phyloP scores from a whole-genome alignment of 176 grass and related monocot genomes.

The Elymus sibiricus region DNA sequence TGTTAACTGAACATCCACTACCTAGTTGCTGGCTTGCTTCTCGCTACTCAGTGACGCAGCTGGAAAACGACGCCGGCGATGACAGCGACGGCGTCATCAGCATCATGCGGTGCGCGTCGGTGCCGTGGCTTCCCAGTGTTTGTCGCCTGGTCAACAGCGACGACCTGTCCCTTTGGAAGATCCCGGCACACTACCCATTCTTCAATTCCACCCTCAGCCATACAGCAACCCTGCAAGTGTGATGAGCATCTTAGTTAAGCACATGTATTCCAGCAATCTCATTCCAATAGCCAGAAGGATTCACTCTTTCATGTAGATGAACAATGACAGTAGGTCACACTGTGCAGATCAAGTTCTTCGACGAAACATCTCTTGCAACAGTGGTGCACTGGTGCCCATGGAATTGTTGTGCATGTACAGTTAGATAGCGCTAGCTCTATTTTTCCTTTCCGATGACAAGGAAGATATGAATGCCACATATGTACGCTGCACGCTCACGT shows the following conservation, averaged over 20 bases:
- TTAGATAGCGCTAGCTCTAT: background rate
- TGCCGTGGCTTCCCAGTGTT: background rate
- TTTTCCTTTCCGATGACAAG: background rate
- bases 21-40: background rate
- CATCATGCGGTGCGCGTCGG: background rate
- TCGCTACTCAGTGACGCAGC: slow-evolving; percentile 56
- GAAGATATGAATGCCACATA: background rate
- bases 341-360: background rate
- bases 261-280: background rate
- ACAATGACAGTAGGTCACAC: background rate
- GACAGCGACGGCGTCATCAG: background rate
- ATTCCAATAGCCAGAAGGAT: background rate
- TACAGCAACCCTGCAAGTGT: slow-evolving; percentile 34
- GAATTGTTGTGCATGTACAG: background rate
- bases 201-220: background rate
- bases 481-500: no score
- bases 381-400: background rate
- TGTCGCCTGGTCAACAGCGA: background rate
- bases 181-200: slow-evolving; percentile 74
- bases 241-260: background rate
- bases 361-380: slow-evolving; percentile 2
- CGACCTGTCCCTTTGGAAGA: slow-evolving; percentile 50
- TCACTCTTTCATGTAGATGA: background rate
- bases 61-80: slow-evolving; percentile 40
- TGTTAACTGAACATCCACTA: slow-evolving; percentile 29